Conservation (phyloP, 495 filamentous ascomycete species). For the Aspergillus leporis region DNA sequence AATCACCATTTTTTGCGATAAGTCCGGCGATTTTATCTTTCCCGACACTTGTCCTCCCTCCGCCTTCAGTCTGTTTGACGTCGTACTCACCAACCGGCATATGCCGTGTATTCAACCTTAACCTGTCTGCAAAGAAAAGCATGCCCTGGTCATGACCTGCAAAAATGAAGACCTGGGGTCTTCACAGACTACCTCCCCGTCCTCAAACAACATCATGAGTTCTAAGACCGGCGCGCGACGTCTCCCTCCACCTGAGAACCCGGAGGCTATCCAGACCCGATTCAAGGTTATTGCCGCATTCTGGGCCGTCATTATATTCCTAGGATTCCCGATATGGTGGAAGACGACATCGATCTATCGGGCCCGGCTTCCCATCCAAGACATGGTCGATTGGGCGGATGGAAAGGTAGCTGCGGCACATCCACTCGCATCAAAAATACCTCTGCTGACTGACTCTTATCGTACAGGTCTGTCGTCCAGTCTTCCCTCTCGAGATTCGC, state of each 20-base stretch:
- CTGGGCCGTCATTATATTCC: conserved; percentile 80
- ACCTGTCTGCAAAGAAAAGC: conserved; percentile 26
- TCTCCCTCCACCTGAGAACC: conserved; percentile 72
- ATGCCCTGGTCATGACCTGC: conserved; percentile 43
- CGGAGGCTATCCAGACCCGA: conserved; percentile 65
- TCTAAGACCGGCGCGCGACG: conserved; percentile 31
- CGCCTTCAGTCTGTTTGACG: conserved; percentile 6
- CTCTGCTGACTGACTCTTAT: conserved; percentile 3
- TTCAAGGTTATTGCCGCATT: conserved; percentile 81
- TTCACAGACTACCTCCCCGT: conserved; percentile 24
- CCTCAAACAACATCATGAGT: conserved; percentile 18
- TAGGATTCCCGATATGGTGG: conserved; percentile 96
- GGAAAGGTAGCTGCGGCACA: conserved; percentile 64
- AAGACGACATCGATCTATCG: conserved; percentile 94
- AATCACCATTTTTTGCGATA: background rate
- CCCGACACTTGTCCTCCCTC: conserved; percentile 13
- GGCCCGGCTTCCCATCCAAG: conserved; percentile 75
- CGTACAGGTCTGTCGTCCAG: conserved; percentile 75
- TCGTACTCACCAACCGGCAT: conserved; percentile 1
- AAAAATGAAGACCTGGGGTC: conserved; percentile 41
- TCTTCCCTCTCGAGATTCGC: conserved; percentile 81
- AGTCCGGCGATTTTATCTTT: background rate
- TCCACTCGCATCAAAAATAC: background rate
- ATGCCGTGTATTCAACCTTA: background rate
- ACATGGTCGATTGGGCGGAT: conserved; percentile 92